Evolutionary conservation across 306 rosid genomes (phyloP).

Genomic region (Quercus glauca): DNA sequence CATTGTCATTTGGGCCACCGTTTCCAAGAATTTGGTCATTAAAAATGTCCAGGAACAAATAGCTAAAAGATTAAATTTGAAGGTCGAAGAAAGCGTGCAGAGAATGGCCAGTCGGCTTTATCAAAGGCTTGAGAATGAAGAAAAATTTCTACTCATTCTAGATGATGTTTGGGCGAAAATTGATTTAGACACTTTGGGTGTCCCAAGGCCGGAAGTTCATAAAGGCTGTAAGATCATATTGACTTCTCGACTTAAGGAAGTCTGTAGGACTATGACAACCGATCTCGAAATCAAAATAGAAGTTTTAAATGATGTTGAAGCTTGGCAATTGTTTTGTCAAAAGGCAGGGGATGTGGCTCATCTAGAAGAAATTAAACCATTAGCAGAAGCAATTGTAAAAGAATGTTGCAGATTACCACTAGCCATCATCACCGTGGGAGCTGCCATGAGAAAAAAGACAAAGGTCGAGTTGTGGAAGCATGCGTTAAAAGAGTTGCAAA

Average conservation of each 20-base stretch:
- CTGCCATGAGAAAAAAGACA: background rate
- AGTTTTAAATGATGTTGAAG: conserved; percentile 10
- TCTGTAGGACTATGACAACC: conserved; percentile 16
- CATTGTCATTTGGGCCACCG: conserved; percentile 22
- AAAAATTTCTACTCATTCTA: conserved; percentile 16
- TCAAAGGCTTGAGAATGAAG: background rate
- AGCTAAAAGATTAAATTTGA: conserved; percentile 8
- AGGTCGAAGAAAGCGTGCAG: background rate
- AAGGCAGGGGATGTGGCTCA: conserved; percentile 3
- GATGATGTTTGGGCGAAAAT: conserved; percentile 18
- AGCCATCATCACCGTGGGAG: conserved; percentile 12
- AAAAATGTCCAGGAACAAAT: background rate
- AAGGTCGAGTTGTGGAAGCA: background rate
- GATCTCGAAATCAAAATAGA: background rate
- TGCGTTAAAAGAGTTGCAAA: background rate
- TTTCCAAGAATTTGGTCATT: background rate
- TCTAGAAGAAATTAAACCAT: background rate
- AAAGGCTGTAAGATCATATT: conserved; percentile 16
- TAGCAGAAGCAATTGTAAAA: conserved; percentile 14
- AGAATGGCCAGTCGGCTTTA: background rate
- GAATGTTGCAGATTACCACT: conserved; percentile 18
- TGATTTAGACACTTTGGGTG: conserved; percentile 5
- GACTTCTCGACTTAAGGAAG: background rate
- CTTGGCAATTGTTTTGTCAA: conserved; percentile 14
- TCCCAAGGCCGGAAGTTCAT: conserved; percentile 6